A percentile compares a stretch with the other conserved stretches of the same genome.
Evolutionary conservation across 305 asterid species (phyloP).

Genomic region (Plantago lanceolata): DNA sequence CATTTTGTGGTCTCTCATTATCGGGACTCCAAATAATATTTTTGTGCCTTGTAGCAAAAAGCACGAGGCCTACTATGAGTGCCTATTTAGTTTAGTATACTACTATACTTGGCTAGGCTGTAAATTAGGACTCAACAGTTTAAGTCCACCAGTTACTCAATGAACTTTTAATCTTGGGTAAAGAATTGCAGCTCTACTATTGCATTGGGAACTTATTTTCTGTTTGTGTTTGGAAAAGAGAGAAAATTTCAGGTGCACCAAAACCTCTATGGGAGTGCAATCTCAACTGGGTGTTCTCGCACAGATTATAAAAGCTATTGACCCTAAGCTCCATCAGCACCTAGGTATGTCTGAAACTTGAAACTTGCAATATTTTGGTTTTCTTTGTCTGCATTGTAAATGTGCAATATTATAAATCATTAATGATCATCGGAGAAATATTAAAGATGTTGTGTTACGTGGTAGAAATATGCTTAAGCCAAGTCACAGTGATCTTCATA

Average conservation of each 20-base stretch:
- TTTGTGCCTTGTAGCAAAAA: background rate
- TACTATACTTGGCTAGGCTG: no score
- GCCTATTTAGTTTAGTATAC: no score
- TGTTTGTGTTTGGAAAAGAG: slow-evolving; percentile 44
- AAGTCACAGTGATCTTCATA: no score
- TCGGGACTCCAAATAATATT: slow-evolving; percentile 9
- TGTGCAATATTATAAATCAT: no score
- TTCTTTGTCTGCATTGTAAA: no score
- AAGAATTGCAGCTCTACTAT: background rate
- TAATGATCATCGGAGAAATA: no score
- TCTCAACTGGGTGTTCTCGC: slow-evolving; percentile 78
- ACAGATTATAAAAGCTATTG: slow-evolving; percentile 74
- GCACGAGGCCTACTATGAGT: no score
- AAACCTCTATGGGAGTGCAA: slow-evolving; percentile 88
- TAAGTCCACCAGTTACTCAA: no score
- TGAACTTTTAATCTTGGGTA: no score
- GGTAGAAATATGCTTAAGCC: no score
- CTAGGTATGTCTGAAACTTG: slow-evolving; percentile 54
- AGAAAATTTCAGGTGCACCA: slow-evolving; percentile 77
- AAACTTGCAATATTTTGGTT: background rate
- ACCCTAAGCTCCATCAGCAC: slow-evolving; percentile 93
- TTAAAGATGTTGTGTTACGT: no score
- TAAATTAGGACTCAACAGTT: no score
- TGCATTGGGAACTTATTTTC: slow-evolving; percentile 29
- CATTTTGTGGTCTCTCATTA: slow-evolving; percentile 2